phyloP scores from a whole-genome alignment of 768 basidiomycete species.

The Pulveroboletus ravenelii region DNA sequence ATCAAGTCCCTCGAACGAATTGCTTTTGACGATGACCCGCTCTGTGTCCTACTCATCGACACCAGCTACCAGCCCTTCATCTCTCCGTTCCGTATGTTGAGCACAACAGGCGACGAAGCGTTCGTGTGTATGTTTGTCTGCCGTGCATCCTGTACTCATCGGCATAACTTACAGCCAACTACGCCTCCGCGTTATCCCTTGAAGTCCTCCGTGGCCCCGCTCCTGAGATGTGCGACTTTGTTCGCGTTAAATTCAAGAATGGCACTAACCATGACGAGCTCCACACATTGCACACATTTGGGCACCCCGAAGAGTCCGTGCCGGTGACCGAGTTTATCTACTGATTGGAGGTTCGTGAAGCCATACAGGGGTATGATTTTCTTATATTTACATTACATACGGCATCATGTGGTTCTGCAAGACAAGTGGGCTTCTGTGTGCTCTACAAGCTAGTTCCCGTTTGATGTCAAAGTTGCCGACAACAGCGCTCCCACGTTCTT shows the following conservation, averaged over 20 bases:
- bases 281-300: slow-evolving; percentile 64
- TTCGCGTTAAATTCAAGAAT: slow-evolving; percentile 81
- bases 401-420: slow-evolving; percentile 36
- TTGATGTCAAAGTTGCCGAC: slow-evolving; percentile 1
- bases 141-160: not conserved
- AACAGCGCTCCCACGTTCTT: not conserved
- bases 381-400: not conserved
- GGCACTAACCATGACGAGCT: slow-evolving; percentile 55
- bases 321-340: slow-evolving; percentile 82
- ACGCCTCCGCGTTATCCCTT: slow-evolving; percentile 64
- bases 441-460: slow-evolving; percentile 28
- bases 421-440: slow-evolving; percentile 40
- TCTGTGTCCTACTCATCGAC: slow-evolving; percentile 71
- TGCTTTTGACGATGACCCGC: slow-evolving; percentile 70
- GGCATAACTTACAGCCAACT: slow-evolving; percentile 48
- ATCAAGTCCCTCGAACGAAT: slow-evolving; percentile 69
- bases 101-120: slow-evolving; percentile 43
- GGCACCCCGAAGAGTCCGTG: slow-evolving; percentile 58
- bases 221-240: slow-evolving; percentile 74
- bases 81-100: slow-evolving; percentile 76
- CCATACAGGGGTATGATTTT: not conserved
- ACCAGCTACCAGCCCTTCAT: slow-evolving; percentile 78
- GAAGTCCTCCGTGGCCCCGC: slow-evolving; percentile 71
- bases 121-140: slow-evolving; percentile 47
- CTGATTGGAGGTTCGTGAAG: slow-evolving; percentile 58